Conservation (phyloP, 768 basidiomycete genomes). For the Rhizopogon vinicolor region DNA sequence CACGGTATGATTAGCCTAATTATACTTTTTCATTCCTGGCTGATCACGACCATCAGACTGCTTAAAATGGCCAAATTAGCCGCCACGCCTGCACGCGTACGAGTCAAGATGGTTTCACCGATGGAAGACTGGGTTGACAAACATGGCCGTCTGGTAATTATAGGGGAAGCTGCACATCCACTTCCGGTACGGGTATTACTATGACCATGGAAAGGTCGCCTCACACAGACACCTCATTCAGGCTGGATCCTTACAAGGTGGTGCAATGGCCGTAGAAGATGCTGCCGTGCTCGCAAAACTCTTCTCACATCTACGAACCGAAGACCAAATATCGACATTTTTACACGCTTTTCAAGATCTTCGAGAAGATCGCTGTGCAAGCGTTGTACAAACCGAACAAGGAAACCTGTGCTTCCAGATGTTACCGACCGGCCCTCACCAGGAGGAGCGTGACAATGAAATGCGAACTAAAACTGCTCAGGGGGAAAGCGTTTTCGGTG, state of each 20-base stretch:
- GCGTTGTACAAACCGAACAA: constrained; percentile 41
- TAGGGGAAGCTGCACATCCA: constrained; percentile 63
- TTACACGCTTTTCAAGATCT: constrained; percentile 56
- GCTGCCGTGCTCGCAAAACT: constrained; percentile 54
- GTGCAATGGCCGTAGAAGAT: constrained; percentile 55
- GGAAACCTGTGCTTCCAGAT: constrained; percentile 41
- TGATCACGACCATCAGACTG: constrained; percentile 22
- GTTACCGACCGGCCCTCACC: constrained; percentile 38
- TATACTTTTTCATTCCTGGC: background rate
- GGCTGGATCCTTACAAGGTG: constrained; percentile 52
- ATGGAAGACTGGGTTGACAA: constrained; percentile 49
- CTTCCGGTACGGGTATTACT: constrained; percentile 36
- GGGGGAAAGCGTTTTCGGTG: constrained; percentile 40
- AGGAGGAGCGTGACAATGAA: constrained; percentile 39
- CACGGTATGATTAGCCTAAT: constrained; percentile 26
- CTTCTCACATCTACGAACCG: constrained; percentile 46
- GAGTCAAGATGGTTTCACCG: constrained; percentile 32
- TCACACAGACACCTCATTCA: constrained; percentile 13
- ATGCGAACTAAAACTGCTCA: constrained; percentile 37
- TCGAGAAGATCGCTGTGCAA: constrained; percentile 45
- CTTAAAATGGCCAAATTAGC: constrained; percentile 33
- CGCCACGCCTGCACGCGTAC: constrained; percentile 29
- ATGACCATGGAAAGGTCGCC: background rate
- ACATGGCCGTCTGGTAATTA: constrained; percentile 40
- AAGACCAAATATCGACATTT: constrained; percentile 45